Conservation (phyloP, 352 stramenopile species). For the Phytophthora sansomeana region DNA sequence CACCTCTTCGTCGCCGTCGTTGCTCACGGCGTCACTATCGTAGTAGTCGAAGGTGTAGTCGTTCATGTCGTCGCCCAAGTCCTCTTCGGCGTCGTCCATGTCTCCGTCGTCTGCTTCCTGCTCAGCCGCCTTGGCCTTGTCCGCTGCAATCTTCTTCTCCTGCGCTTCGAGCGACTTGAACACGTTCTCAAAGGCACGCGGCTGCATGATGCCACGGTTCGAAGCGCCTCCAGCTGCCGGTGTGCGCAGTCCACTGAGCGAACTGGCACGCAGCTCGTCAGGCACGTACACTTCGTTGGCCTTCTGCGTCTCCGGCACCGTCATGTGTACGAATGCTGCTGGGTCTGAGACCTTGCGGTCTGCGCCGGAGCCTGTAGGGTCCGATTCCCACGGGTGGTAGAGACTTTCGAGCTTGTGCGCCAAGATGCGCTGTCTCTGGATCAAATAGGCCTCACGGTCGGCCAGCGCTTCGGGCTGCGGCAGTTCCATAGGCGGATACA, state of each 20-base stretch:
- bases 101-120: slow-evolving; percentile 58
- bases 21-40: slow-evolving; percentile 74
- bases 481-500: slow-evolving; percentile 72
- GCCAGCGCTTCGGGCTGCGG: slow-evolving; percentile 66
- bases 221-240: slow-evolving; percentile 11
- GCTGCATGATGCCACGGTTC: slow-evolving; percentile 64
- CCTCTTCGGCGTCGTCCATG: slow-evolving; percentile 73
- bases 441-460: slow-evolving; percentile 69
- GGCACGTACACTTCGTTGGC: slow-evolving; percentile 69
- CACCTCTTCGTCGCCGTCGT: slow-evolving; percentile 78
- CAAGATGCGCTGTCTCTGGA: slow-evolving; percentile 72
- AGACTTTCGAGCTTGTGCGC: slow-evolving; percentile 75
- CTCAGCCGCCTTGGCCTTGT: slow-evolving; percentile 56
- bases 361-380: slow-evolving; percentile 34
- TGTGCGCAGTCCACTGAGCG: slow-evolving; percentile 53
- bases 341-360: slow-evolving; percentile 39
- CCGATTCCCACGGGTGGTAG: slow-evolving; percentile 67
- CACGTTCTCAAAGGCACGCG: slow-evolving; percentile 70
- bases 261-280: slow-evolving; percentile 66
- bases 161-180: slow-evolving; percentile 78
- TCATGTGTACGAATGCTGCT: slow-evolving; percentile 69
- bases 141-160: slow-evolving; percentile 57
- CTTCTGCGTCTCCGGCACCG: slow-evolving; percentile 63
- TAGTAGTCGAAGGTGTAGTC: slow-evolving; percentile 88
- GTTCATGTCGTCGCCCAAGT: slow-evolving; percentile 81